Base-by-base conservation (phyloP, 106 monocot species). In the Dendrobium catenatum region DNA sequence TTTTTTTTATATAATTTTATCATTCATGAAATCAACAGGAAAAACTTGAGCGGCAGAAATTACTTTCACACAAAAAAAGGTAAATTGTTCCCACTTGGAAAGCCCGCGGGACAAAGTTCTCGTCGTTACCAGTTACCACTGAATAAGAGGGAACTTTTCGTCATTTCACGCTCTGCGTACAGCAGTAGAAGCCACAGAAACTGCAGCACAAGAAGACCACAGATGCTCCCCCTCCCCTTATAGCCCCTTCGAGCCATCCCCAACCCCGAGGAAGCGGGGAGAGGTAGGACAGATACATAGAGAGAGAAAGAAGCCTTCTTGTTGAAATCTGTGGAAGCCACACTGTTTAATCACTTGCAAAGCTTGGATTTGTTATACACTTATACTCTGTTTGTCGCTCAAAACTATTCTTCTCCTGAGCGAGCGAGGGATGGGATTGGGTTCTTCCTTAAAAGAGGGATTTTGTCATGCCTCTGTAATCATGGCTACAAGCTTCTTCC, bases 401-500 rank as follows among this genome's bases (percentile, higher is more conserved):
- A 37, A 4, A 8, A 40, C 9, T 49, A 49, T 9, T 9, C 72
- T 66, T 55, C 70, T 78, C 37, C 78, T 73, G 83, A 83, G 77
- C 22, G 68, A 83, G 20, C 44, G 49, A 76, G 55, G 26, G 58
- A 88, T 92, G 92, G 89, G 84, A 20, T 51, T 85, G 22, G 24
- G 79, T 31, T 79, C 73, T 48, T 78, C 77, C 22, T 75, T 46
- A 24, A 70, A 85, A 51, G 80, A 79, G 33, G 77, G 79, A 48
- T 81, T 86, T 16, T 83, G 76, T 26, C 86, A 85, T 67, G 86
- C 78, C 55, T 83, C 88, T 51, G 80, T 88, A 31, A 66, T 83
- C 77, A 85, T 86, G 93, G 84, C 79, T 86, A 93, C 93, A 59
- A 93, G 93, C 87, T 89, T 90, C 83, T 93, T 90, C 79, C 86